phyloP scores from a whole-genome alignment of 108 stramenopile species.

The Fistulifera pelliculosa region DNA sequence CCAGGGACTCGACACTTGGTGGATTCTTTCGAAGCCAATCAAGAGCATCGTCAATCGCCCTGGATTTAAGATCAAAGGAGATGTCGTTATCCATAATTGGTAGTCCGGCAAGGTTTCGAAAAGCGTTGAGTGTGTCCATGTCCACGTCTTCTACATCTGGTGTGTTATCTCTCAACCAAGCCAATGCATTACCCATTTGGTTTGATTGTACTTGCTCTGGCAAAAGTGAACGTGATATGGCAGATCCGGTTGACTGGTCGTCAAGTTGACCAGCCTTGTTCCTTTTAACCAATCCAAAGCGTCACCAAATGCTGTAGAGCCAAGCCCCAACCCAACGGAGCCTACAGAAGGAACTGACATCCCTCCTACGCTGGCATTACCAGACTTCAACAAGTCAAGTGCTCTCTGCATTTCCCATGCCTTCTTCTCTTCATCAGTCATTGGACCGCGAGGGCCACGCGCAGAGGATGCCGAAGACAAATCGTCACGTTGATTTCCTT shows the following conservation, averaged over 20 bases:
- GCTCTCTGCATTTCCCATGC: constrained; percentile 1
- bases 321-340: no score
- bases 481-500: background rate
- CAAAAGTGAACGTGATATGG: no score
- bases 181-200: constrained; percentile 14
- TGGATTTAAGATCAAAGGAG: background rate
- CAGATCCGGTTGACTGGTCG: no score
- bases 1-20: constrained; percentile 11
- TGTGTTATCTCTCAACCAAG: constrained; percentile 23
- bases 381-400: constrained; percentile 1
- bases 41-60: constrained; percentile 14
- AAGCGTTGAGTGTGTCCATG: constrained; percentile 5
- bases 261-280: no score
- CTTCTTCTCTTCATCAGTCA: constrained; percentile 7
- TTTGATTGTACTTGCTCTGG: no score
- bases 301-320: no score
- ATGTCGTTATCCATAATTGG: background rate
- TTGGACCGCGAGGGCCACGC: background rate
- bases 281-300: no score
- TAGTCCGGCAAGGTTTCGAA: constrained; percentile 8
- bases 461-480: background rate
- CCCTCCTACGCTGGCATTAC: background rate
- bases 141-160: constrained; percentile 14
- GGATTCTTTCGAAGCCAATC: constrained; percentile 24
- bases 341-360: background rate